Base-by-base conservation (phyloP, 371 early-diverging fungal species). In the Mucor mucedo region DNA sequence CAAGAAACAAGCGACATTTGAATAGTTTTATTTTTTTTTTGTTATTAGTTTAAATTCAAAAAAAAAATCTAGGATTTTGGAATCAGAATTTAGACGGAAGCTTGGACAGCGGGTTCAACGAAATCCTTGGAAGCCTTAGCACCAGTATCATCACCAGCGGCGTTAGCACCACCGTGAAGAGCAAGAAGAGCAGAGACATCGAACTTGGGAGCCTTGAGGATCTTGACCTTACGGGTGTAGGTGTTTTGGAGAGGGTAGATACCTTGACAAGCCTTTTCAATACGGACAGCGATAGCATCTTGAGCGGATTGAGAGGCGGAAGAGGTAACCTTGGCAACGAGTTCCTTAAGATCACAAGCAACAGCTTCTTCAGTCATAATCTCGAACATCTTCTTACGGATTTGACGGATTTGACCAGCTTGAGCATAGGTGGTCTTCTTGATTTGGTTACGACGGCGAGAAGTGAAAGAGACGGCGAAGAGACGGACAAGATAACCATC, bases 301-400 rank as follows among this genome's bases (percentile, higher is more conserved):
- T 82, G 82, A 61, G 82, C 79, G 16, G 71, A 64, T 40, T 63
- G 62, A 55, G 77, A 77, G 41, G 82, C 79, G 63, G 77, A 74
- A 66, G 88, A 82, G 75, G 90, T 86, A 62, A 99, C 88, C 94
- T 99, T 99, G 80, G 89, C 88, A 79, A 99, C 93, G 42, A 99
- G 86, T 77, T 96, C 96, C 89, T 96, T 94, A 74, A 99, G 86
- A 80, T 97, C 97, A 85, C 93, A 90, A 40, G 89, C 80, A 65
- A 87, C 65, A 52, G 96, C 88, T 85, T 99, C 97, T 66, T 90
- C 87, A 71, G 85, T 88, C 85, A 99, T 94, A 84, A 99, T 92
- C 78, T 99, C 99, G 84, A 98, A 96, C 95, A 99, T 99, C 93
- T 98, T 97, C 92, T 99, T 96, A 86, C 99, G 95, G 85, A 99